phyloP scores from a whole-genome alignment of 305 asterid species.

The Fraxinus angustifolia region DNA sequence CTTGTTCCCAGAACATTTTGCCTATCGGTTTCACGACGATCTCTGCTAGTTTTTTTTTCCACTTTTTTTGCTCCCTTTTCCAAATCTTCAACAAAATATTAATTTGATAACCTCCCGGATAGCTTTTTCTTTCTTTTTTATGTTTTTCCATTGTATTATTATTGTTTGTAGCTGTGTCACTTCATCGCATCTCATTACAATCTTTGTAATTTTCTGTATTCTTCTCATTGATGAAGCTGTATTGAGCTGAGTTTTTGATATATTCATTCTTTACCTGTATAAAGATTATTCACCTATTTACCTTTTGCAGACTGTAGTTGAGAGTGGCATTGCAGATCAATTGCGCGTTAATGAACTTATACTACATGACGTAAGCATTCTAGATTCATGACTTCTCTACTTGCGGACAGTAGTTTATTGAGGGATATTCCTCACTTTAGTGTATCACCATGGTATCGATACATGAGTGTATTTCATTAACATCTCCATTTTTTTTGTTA shows the following conservation, averaged over 20 bases:
- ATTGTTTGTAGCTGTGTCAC: neutral
- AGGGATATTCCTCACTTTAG: neutral
- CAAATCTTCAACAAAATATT: neutral
- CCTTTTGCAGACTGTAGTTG: conserved; percentile 63
- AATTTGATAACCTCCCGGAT: neutral
- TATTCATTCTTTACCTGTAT: conserved; percentile 12
- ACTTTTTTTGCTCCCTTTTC: conserved; percentile 1
- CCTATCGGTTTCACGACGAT: neutral
- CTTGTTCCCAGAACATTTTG: neutral
- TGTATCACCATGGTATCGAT: neutral
- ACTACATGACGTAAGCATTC: conserved; percentile 68
- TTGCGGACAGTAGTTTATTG: neutral
- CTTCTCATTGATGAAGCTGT: neutral
- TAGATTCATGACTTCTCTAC: conserved; percentile 17
- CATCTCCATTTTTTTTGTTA: conserved; percentile 8
- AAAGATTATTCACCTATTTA: conserved; percentile 11
- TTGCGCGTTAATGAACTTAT: conserved; percentile 78
- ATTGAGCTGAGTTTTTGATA: neutral
- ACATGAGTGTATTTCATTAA: conserved; percentile 1
- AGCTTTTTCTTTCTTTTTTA: neutral
- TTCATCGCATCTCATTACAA: neutral
- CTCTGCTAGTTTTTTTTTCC: conserved; percentile 6
- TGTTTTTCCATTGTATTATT: neutral
- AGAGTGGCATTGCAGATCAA: conserved; percentile 89
- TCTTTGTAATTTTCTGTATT: neutral